Evolutionary conservation across 805 yeast species (phyloP), one percentile per base, ranked within the genome.

Genomic region (Candida methanosorbosa): DNA sequence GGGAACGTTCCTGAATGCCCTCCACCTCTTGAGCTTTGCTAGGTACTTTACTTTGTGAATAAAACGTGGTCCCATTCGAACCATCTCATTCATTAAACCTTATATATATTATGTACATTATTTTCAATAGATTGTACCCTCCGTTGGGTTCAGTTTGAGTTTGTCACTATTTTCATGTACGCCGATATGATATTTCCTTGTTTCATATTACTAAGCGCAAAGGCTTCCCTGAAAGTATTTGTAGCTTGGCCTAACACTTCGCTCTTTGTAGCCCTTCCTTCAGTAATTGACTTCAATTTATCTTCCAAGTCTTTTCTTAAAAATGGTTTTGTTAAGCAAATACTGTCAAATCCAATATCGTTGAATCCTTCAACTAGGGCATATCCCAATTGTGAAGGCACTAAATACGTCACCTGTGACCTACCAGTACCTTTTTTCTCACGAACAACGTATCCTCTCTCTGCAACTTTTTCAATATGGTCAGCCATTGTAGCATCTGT

Each of bases 401-500:
- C 61, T 12, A 92, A 57, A 33, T 65, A 63, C 1, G 60, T 59
- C 18, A 63, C 61, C 29, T 59, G 59, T 5, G 43, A 43, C 39
- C 58, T 64, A 9, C 66, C 63, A 30, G 64, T 28, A 5, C 59
- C 50, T 29, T 56, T 61, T 35, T 54, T 59, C 14, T 43, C 44
- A 43, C 69, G 76, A 14, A 56, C 59, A 4, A 84, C 72, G 48
- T 88, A 94, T 15, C 76, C 75, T 35, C 98, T 60, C 9, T 56
- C 55, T 20, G 71, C 59, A 29, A 92, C 77, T 50, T 83, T 88
- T 38, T 82, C 87, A 26, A 92, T 92, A 57, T 92, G 99, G 29
- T 92, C 98, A 0, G 97, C 98, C 57, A 92, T 94, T 0, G 99
- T 92, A 1, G 99, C 99, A 63, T 92, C 99, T 0, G 99, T 92